Conservation (phyloP, 2,329 filamentous ascomycete species). For the Cercospora nicotianae region DNA sequence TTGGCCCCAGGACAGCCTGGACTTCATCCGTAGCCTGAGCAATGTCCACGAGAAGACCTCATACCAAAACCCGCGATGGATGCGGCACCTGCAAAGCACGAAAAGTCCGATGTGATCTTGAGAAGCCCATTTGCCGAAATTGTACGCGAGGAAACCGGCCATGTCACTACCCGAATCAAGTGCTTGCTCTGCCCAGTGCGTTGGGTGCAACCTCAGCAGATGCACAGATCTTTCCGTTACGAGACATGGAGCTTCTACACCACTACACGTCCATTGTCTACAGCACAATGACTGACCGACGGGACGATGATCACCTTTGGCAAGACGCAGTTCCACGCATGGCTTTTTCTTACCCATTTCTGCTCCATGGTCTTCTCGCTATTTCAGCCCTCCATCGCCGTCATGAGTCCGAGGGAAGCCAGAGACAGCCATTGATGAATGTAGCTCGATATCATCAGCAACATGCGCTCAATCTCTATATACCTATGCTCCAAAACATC, state of each 20-base stretch:
- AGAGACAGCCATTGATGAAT: constrained; percentile 21
- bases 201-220: constrained; percentile 3
- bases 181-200: constrained; percentile 15
- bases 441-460: constrained; percentile 30
- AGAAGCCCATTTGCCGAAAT: constrained; percentile 28
- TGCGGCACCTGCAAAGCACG: constrained; percentile 28
- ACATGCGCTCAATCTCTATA: constrained; percentile 27
- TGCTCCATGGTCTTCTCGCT: constrained; percentile 27
- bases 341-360: constrained; percentile 25
- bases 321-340: constrained; percentile 21
- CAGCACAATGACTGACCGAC: constrained; percentile 19
- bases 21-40: not conserved
- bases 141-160: constrained; percentile 27
- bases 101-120: constrained; percentile 28
- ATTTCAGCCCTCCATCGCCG: constrained; percentile 24
- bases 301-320: constrained; percentile 20
- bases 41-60: constrained; percentile 21
- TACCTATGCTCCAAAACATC: constrained; percentile 26
- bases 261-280: constrained; percentile 26
- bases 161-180: constrained; percentile 25
- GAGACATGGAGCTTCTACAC: constrained; percentile 31
- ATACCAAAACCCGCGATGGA: constrained; percentile 29
- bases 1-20: not conserved
- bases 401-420: constrained; percentile 7
- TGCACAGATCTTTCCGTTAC: constrained; percentile 22